phyloP scores from a whole-genome alignment of 2,329 filamentous ascomycete species.

The Fonsecaea multimorphosa region DNA sequence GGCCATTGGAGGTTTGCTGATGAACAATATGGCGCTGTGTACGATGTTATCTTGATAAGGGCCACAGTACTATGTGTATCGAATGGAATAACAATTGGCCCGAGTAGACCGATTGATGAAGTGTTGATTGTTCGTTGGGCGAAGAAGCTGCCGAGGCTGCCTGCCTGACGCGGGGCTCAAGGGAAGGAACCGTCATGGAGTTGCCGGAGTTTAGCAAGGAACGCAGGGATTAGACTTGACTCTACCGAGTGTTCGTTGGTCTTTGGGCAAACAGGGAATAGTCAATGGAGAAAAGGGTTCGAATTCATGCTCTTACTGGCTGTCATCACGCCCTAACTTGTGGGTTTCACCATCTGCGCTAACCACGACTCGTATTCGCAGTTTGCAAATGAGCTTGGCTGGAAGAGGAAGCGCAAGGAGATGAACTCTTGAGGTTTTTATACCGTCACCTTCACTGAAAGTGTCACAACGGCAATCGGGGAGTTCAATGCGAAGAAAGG shows the following conservation, averaged over 20 bases:
- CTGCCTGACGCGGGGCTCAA: not conserved
- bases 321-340: not conserved
- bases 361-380: slow-evolving; percentile 16
- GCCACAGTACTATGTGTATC: not conserved
- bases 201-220: slow-evolving; percentile 10
- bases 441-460: not conserved
- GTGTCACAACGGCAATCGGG: not conserved
- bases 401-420: not conserved
- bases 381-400: not conserved
- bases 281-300: not conserved
- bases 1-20: not conserved
- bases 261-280: not conserved
- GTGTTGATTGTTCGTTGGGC: not conserved
- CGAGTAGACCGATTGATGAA: not conserved
- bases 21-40: not conserved
- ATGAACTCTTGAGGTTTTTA: not conserved
- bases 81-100: not conserved
- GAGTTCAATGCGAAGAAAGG: not conserved
- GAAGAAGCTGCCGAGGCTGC: slow-evolving; percentile 2
- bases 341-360: slow-evolving; percentile 4
- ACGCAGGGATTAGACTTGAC: not conserved
- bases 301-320: not conserved
- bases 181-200: slow-evolving; percentile 5
- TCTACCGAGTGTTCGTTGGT: not conserved
- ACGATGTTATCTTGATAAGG: not conserved